phyloP scores from a whole-genome alignment of 352 stramenopile species.

The Pythium biforme region DNA sequence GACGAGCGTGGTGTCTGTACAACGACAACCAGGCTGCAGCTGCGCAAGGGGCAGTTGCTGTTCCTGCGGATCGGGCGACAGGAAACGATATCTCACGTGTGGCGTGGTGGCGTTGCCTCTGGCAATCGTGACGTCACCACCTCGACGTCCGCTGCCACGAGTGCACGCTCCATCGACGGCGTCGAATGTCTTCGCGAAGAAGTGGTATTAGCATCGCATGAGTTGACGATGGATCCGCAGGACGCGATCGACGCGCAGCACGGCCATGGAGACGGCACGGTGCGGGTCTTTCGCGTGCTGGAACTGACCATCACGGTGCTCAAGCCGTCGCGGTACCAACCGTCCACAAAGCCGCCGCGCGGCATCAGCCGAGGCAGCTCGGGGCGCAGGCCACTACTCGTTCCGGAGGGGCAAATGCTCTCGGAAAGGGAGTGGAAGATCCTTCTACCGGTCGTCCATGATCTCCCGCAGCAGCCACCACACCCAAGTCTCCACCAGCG shows the following conservation, averaged over 20 bases:
- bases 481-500: constrained; percentile 26
- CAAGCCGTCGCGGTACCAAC: constrained; percentile 20
- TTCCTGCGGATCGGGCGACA: constrained; percentile 11
- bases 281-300: constrained; percentile 11
- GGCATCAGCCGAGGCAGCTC: neutral
- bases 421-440: constrained; percentile 25
- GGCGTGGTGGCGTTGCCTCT: constrained; percentile 6
- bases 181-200: constrained; percentile 14
- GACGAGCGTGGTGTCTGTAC: neutral
- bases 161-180: neutral
- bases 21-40: neutral
- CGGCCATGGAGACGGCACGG: neutral
- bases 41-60: constrained; percentile 11
- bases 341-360: constrained; percentile 4
- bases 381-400: neutral
- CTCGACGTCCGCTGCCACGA: neutral
- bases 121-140: neutral
- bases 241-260: neutral
- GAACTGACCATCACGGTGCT: constrained; percentile 15
- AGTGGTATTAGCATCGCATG: neutral
- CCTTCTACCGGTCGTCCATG: constrained; percentile 30
- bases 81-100: constrained; percentile 15
- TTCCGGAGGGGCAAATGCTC: constrained; percentile 15
- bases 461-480: constrained; percentile 8
- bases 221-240: constrained; percentile 14